phyloP scores from a whole-genome alignment of 768 basidiomycete species.

The Coprinellus micaceus region DNA sequence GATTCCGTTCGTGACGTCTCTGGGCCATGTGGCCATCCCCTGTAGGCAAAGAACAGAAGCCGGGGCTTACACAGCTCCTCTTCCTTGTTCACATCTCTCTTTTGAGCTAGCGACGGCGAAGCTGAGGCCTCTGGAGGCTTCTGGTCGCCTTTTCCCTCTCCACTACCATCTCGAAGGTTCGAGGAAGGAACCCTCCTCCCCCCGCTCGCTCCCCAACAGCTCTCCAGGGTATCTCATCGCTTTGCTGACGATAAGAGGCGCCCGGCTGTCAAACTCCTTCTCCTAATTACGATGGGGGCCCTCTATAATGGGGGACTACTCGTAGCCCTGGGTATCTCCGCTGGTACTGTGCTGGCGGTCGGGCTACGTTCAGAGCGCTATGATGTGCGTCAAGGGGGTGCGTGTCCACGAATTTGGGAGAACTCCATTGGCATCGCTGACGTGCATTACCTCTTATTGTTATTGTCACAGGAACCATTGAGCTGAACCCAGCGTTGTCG shows the following conservation, averaged over 20 bases:
- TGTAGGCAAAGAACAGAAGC: neutral
- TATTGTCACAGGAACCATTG: neutral
- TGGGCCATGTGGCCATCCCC: neutral
- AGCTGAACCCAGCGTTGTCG: neutral
- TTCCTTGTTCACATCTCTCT: neutral
- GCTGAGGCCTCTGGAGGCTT: neutral
- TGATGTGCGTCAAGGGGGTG: neutral
- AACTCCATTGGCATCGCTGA: neutral
- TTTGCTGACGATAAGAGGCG: neutral
- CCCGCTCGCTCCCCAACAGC: neutral
- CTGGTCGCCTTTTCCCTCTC: slow-evolving; percentile 1
- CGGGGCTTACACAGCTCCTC: neutral
- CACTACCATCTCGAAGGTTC: neutral
- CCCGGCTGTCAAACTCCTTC: neutral
- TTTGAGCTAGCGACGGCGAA: neutral
- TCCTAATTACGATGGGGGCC: neutral
- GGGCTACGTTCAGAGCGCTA: neutral
- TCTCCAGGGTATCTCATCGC: neutral
- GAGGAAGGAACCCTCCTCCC: neutral
- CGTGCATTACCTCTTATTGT: neutral
- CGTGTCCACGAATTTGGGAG: neutral
- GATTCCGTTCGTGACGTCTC: neutral
- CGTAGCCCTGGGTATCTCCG: neutral
- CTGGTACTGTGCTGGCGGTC: neutral
- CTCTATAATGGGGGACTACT: neutral